These are phyloP conservation scores for Sarocladium brachiariae DNA, from an alignment of 2,329 filamentous ascomycete genomes.

Conservation along the genomic window DNA sequence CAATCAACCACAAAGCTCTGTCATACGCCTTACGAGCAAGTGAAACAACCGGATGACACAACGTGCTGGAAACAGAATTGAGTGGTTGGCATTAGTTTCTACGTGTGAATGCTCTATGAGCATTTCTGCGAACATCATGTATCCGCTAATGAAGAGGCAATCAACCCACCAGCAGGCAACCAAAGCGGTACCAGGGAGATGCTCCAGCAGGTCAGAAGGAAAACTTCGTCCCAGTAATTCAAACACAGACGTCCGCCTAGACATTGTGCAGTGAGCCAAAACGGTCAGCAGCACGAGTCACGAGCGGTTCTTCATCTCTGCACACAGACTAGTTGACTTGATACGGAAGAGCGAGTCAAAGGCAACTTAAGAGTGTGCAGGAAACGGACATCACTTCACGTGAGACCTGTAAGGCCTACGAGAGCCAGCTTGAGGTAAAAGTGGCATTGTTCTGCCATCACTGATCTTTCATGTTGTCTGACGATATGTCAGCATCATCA, in stretches of 20 bases:
- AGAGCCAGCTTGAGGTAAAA: not conserved
- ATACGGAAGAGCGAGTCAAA: constrained; percentile 65
- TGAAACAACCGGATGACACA: too few species aligned
- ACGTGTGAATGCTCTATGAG: too few species aligned
- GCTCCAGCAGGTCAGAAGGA: constrained; percentile 24
- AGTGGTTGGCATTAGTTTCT: too few species aligned
- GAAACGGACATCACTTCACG: constrained; percentile 13
- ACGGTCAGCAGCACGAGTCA: constrained; percentile 39
- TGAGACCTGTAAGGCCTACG: not conserved
- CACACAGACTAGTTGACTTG: constrained; percentile 96
- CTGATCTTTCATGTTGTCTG: constrained; percentile 28
- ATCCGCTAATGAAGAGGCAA: constrained; percentile 6
- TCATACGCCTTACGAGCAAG: too few species aligned
- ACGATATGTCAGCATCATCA: constrained; percentile 48
- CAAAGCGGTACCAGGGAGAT: constrained; percentile 27
- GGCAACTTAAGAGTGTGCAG: constrained; percentile 98
- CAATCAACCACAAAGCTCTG: too few species aligned
- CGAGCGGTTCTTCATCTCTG: constrained; percentile 60
- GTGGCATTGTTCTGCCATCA: constrained; percentile 16
- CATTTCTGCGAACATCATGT: not conserved
- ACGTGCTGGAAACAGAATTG: too few species aligned
- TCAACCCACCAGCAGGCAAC: constrained; percentile 8
- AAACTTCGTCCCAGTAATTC: constrained; percentile 19
- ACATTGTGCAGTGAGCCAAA: constrained; percentile 35
- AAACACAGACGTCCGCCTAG: constrained; percentile 24